Evolutionary conservation across 129 eudicot genomes (phyloP), one percentile per base, ranked within the genome.

Genomic region (Flaveria ramosissima): DNA sequence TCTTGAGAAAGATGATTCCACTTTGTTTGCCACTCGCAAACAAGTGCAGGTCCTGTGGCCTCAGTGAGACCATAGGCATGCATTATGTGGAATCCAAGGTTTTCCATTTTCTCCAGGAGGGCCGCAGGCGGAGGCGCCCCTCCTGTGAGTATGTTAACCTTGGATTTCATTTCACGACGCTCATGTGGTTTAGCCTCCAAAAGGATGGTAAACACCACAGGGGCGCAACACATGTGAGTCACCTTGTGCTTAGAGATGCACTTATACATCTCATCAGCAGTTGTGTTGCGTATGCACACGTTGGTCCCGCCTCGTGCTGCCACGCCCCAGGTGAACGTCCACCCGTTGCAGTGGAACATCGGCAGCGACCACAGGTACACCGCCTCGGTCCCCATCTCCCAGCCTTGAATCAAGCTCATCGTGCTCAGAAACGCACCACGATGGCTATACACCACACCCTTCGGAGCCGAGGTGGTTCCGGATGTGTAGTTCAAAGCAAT

Each of bases 311-410:
- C 96, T 19, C 87, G 68, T 0, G 96, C 96, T 0, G 96, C 92
- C 15, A 85, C 84, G 0, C 86, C 96, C 96, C 96, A 89, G 12
- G 92, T 83, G 84, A 85, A 85, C 15, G 88, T 82, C 96, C 96
- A 89, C 8, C 96, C 96, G 64, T 89, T 89, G 81, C 92, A 85
- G 66, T 87, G 96, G 79, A 89, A 89, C 96, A 89, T 89, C 0
- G 89, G 90, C 2, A 89, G 84, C 0, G 92, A 80, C 96, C 96
- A 89, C 5, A 89, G 21, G 76, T 87, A 89, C 27, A 89, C 92
- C 7, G 96, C 88, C 79, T 79, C 86, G 1, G 80, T 83, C 14
- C 84, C 71, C 88, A 89, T 83, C 19, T 84, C 88, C 89, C 88
- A 85, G 0, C 89, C 89, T 39, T 85, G 80, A 46, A 87, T 76